phyloP scores from a whole-genome alignment of 345 rosid genomes.

The Trapa bicornis region DNA sequence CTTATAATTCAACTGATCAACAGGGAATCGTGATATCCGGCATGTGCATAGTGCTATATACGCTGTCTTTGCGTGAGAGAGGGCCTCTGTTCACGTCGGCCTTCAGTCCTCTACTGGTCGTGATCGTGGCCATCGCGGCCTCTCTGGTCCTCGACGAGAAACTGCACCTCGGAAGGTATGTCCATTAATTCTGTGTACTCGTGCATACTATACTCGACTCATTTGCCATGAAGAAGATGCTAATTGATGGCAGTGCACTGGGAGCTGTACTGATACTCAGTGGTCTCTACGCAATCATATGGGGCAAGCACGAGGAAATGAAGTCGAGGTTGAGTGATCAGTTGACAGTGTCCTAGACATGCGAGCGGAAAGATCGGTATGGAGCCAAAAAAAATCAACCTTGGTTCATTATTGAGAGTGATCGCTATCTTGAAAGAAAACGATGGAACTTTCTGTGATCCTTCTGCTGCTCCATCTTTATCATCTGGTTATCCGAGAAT shows the following conservation, averaged over 20 bases:
- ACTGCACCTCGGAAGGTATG: slow-evolving; percentile 18
- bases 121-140: slow-evolving; percentile 12
- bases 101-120: slow-evolving; percentile 17
- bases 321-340: background rate
- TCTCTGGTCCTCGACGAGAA: slow-evolving; percentile 13
- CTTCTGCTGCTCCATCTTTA: no score
- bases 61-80: slow-evolving; percentile 11
- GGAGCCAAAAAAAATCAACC: no score
- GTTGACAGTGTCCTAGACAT: background rate
- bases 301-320: slow-evolving; percentile 40
- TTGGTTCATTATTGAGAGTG: no score
- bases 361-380: no score
- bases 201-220: no score
- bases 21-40: slow-evolving; percentile 19
- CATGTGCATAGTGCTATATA: background rate
- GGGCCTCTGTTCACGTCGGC: slow-evolving; percentile 24
- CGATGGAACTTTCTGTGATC: no score
- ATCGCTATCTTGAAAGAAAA: no score
- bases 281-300: slow-evolving; percentile 39
- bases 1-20: background rate
- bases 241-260: slow-evolving; percentile 20
- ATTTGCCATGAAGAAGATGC: no score
- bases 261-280: slow-evolving; percentile 34
- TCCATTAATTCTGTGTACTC: no score
- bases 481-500: no score